Percentiles rank a stretch among this genome's conserved stretches.
Evolutionary conservation across 2,329 filamentous ascomycete genomes (phyloP).

Genomic region (Cladosporium sp.): DNA sequence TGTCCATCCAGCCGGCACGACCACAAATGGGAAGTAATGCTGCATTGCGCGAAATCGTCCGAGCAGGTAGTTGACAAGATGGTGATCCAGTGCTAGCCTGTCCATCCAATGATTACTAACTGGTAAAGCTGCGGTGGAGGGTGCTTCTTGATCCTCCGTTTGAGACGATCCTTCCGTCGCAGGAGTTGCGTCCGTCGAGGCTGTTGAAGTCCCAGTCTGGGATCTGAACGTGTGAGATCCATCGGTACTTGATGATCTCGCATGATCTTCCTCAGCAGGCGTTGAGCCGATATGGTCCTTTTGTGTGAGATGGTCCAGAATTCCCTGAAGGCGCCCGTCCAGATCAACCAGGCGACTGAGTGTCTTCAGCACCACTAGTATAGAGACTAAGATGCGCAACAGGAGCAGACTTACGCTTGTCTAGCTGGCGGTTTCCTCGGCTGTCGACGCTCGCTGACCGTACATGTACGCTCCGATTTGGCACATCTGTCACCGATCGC

Average conservation of each 20-base stretch:
- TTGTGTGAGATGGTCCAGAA: not conserved
- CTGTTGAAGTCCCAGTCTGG: too few species aligned
- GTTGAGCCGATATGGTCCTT: not conserved
- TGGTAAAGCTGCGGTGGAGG: too few species aligned
- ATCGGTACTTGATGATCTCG: not conserved
- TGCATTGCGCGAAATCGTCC: slow-evolving; percentile 1
- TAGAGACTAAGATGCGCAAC: too few species aligned
- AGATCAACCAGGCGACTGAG: not conserved
- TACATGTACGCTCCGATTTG: not conserved
- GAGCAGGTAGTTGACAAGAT: not conserved
- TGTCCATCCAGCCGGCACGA: not conserved
- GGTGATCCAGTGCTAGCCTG: not conserved
- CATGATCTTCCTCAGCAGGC: not conserved
- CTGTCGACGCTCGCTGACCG: not conserved
- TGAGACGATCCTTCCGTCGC: not conserved
- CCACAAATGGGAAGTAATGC: slow-evolving; percentile 6
- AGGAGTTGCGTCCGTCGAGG: too few species aligned
- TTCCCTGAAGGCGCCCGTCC: not conserved
- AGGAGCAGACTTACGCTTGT: not conserved
- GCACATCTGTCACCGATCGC: not conserved
- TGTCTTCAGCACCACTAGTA: not conserved
- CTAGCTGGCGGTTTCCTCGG: not conserved
- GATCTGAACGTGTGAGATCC: too few species aligned
- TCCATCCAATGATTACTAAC: not conserved
- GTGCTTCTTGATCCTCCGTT: not conserved